Conservation (phyloP, 345 rosid genomes). For the Eucalyptus curtisii region DNA sequence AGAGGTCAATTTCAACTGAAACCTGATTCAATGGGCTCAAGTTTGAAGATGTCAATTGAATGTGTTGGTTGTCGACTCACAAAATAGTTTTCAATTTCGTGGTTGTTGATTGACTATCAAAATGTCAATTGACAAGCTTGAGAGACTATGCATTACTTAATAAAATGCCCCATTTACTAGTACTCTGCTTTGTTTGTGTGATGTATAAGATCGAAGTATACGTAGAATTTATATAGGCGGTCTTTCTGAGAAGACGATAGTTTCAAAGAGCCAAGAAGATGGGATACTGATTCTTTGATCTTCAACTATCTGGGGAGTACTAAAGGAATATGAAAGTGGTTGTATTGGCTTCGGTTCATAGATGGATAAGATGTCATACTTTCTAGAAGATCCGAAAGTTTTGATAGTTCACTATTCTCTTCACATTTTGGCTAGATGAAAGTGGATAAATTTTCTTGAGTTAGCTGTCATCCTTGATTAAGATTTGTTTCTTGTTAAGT, state of each 20-base stretch:
- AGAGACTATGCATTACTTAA: neutral
- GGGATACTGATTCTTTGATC: neutral
- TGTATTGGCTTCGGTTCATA: neutral
- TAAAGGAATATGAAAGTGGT: neutral
- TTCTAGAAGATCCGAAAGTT: neutral
- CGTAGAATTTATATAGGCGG: neutral
- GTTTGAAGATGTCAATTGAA: no score
- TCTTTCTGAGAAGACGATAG: neutral
- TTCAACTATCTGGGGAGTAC: neutral
- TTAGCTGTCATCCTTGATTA: neutral
- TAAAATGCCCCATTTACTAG: neutral
- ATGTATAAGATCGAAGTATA: neutral
- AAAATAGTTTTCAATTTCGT: no score
- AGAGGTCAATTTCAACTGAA: no score
- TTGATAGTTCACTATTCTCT: neutral
- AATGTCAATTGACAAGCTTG: neutral
- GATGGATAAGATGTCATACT: neutral
- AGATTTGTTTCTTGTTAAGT: neutral
- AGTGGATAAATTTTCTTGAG: neutral
- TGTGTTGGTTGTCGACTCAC: no score
- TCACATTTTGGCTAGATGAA: neutral
- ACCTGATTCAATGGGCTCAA: no score
- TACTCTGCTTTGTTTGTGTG: neutral
- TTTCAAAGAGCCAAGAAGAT: neutral
- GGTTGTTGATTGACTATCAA: no score